Evolutionary conservation across 768 basidiomycete species (phyloP), one percentile per base, ranked within the genome.

Genomic region (Mycena albidolilacea): DNA sequence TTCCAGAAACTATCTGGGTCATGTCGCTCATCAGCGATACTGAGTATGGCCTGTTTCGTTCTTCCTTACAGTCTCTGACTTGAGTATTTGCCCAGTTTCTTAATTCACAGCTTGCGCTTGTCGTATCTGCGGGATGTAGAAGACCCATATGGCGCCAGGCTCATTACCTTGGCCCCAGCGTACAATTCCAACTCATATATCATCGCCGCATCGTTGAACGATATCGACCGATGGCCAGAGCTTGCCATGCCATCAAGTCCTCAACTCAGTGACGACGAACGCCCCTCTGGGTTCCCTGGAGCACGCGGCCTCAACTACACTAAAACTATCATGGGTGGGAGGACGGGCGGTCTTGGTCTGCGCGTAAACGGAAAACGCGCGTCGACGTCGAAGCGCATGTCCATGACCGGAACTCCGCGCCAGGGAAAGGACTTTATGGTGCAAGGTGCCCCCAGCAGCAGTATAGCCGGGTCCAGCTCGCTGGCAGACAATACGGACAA

Each of bases 91-190:
- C 64, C 11, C 71, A 90, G 89, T 73, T 89, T 92, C 79, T 86
- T 97, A 46, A 93, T 97, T 9, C 97, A 98, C 80, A 90, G 89
- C 75, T 85, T 98, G 7, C 92, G 97, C 7, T 85, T 98, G 37
- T 90, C 93, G 14, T 96, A 97, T 79, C 86, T 98, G n/a, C 93
- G 96, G 72, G 90, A 93, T 76, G 91, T 96, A 50, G 93, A 96
- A 69, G 97, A 98, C 78, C 91, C 93, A 0, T 95, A 97, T 78
- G 94, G 94, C 15, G 84, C 91, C 0, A 90, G 95, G 39, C 86
- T 97, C 78, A 92, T 98, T 77, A 90, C 95, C 7, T 85, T 97
- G 62, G 91, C 92, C 78, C 92, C 93, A 0, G 87, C 90, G 0
- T 94, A 95, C 84, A 84, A 90, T 19, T 86, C 91, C 14, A 97